Conservation (phyloP, 768 basidiomycete genomes). For the Erythrobasidium yunnanense region DNA sequence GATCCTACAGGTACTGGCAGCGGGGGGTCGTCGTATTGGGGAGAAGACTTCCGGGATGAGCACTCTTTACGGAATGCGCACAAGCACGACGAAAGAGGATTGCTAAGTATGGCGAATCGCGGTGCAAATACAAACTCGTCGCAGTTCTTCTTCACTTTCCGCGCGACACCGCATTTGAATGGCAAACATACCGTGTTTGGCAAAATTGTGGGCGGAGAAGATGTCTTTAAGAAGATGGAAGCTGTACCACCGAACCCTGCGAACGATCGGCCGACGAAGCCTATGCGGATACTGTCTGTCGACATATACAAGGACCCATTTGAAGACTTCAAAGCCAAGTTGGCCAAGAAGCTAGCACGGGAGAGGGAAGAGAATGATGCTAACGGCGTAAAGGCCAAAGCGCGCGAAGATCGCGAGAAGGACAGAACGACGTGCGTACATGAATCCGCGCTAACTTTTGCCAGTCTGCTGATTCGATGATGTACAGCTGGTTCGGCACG, state of each 20-base stretch:
- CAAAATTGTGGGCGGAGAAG: conserved; percentile 89
- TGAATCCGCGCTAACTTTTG: too few relatives aligned
- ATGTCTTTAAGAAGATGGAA: conserved; percentile 74
- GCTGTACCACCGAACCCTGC: conserved; percentile 67
- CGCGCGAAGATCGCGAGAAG: conserved; percentile 41
- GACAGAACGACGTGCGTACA: conserved; percentile 45
- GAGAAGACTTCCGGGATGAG: conserved; percentile 52
- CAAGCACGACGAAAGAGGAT: conserved; percentile 55
- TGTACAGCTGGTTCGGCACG: conserved; percentile 64
- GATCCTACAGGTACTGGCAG: conserved; percentile 24
- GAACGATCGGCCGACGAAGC: conserved; percentile 74
- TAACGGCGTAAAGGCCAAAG: conserved; percentile 25
- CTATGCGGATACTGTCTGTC: conserved; percentile 49
- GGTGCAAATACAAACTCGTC: conserved; percentile 47
- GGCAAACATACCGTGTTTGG: conserved; percentile 64
- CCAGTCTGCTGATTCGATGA: too few relatives aligned
- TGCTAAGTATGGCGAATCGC: conserved; percentile 90
- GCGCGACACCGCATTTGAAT: conserved; percentile 68
- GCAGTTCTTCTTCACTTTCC: conserved; percentile 90
- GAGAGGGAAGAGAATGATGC: conserved; percentile 46
- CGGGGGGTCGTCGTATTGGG: conserved; percentile 19
- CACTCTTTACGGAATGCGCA: conserved; percentile 73
- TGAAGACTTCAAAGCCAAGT: conserved; percentile 74
- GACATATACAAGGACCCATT: conserved; percentile 59
- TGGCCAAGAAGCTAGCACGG: conserved; percentile 48